Evolutionary conservation across 495 filamentous ascomycete genomes (phyloP).

Genomic region (Penicillium pancosmium): DNA sequence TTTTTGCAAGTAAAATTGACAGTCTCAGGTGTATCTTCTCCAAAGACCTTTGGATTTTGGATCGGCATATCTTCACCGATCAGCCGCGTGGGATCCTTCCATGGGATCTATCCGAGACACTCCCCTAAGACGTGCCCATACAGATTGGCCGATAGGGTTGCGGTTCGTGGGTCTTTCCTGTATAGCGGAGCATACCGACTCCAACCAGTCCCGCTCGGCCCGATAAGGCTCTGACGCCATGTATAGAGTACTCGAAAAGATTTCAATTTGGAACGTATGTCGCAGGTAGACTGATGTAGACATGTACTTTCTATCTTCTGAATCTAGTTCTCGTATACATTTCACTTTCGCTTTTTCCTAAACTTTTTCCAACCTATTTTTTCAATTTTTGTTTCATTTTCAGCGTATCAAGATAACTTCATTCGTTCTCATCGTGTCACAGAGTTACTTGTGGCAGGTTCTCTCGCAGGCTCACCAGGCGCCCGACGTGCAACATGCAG

Average conservation of each 20-base stretch:
- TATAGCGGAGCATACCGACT: slow-evolving; percentile 1
- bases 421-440: slow-evolving; percentile 9
- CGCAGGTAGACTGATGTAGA: slow-evolving; percentile 1
- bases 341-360: slow-evolving; percentile 10
- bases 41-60: not conserved
- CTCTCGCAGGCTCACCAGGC: slow-evolving; percentile 5
- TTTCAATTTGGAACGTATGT: slow-evolving; percentile 6
- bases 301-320: slow-evolving; percentile 1
- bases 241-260: slow-evolving; percentile 11
- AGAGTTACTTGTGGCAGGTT: slow-evolving; percentile 7
- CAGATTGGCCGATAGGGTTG: slow-evolving; percentile 5
- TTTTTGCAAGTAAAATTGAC: not conserved
- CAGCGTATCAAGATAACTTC: slow-evolving; percentile 4
- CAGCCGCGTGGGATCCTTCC: not conserved
- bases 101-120: slow-evolving; percentile 14
- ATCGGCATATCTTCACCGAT: not conserved
- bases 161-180: slow-evolving; percentile 2
- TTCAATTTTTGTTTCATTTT: not conserved
- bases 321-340: slow-evolving; percentile 7
- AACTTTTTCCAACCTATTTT: not conserved
- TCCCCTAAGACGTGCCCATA: slow-evolving; percentile 1
- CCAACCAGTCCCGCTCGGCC: slow-evolving; percentile 8
- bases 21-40: not conserved
- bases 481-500: slow-evolving; percentile 12
- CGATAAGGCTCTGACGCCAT: slow-evolving; percentile 12